Base-by-base conservation (phyloP, 2,329 filamentous ascomycete species). In the Aspergillus tamarii region DNA sequence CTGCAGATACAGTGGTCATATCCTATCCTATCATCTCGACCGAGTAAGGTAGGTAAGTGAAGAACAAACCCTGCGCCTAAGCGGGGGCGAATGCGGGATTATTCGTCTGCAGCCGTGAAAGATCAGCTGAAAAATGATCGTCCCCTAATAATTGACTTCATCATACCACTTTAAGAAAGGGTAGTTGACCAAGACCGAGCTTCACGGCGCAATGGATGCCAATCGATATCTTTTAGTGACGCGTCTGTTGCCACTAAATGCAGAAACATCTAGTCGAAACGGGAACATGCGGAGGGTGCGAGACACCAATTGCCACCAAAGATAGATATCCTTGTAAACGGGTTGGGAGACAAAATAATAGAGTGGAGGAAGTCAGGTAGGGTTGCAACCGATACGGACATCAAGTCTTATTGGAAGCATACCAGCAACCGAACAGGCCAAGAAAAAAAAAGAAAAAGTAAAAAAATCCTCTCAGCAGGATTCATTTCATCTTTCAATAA, bases 51-150 rank as follows among this genome's bases (percentile, higher is more conserved):
- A 72, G 70, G 67, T 67, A 59, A 68, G 65, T 66, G 69, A 71
- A 62, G 64, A 67, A 69, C 68, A 72, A 73, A 39, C 74, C 74
- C 73, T 76, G 76, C 74, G 78, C 71, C 72, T 73, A 70, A 73
- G 73, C 70, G 73, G 72, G 72, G 73, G 60, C 70, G 68, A 65
- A 77, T 78, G 77, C 74, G 72, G 73, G 70, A 77, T 74, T 72
- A 74, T 70, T 69, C 68, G 62, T 77, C 73, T 79, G 77, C 77
- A 79, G 75, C 70, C 66, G 68, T 73, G 69, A 72, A 66, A 75
- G 76, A 77, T 79, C 77, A 79, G 76, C 77, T 79, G 77, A 79
- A 78, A 52, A 67, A 66, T 68, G 68, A 73, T 73, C 69, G 71
- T 69, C 70, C 72, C 63, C 56, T 62, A 60, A 65, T 66, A 54